Base-by-base conservation (phyloP, 805 yeast genomes). In the Millerozyma acaciae region DNA sequence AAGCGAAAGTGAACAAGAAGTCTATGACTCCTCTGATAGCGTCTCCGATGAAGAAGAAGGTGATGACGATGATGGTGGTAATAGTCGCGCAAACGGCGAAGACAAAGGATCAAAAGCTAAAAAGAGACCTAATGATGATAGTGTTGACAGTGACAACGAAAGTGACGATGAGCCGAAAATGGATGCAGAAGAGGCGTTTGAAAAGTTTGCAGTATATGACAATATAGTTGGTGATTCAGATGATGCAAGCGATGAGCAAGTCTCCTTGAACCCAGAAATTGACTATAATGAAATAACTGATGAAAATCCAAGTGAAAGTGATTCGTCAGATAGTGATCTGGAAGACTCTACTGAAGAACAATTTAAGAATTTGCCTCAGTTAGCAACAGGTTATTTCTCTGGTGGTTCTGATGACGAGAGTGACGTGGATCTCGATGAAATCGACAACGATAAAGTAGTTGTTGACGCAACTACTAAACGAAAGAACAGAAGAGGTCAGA, bases 401-500 rank as follows among this genome's bases (percentile, higher is more conserved):
- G 94, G 87, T 4, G 96, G 84, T 2, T 80, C 85, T 1, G 94
- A 84, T 21, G 77, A 71, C 10, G 81, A 75, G 26, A 64, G 57
- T 29, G 65, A 57, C 20, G n/a, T n/a, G n/a, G n/a, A n/a, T n/a
- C 6, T 7, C 6, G 70, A 66, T 21, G 68, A 48, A 12, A 44
- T 53, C n/a, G 68, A 61, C 39, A 50, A 57, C 32, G 80, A 75
- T 47, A 54, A 64, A 29, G 65, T 71, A 7, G 77, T 78, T 5
- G 73, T 77, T 36, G 68, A 65, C 29, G 62, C 70, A 3, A 77
- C 80, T 1, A 51, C 73, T 18, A 70, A 68, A 13, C 74, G 90
- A 42, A 87, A 88, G 48, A 93, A 93, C 57, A 73, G 98, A 62
- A 78, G 97, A 57, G 98, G 98, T 16, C 98, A 93, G 65, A 73